Percentiles rank a stretch among this genome's conserved stretches.
phyloP scores from a whole-genome alignment of 2,329 filamentous ascomycete species.

The Lojkania enalia region DNA sequence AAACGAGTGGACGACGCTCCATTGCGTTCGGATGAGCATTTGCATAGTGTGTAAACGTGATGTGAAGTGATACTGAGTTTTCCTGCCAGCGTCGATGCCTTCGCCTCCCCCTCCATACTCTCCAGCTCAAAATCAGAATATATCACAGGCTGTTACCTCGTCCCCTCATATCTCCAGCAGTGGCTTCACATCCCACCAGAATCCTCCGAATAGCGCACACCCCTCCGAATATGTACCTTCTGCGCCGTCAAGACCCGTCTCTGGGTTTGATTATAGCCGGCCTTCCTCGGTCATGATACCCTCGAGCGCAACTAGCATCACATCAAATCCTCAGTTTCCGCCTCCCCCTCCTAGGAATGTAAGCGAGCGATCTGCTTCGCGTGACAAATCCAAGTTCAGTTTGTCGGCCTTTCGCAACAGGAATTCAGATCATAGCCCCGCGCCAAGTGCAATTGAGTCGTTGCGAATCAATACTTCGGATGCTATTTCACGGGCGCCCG shows the following conservation, averaged over 20 bases:
- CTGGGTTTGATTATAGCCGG: conserved; percentile 33
- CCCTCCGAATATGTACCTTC: conserved; percentile 33
- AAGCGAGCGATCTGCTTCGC: conserved; percentile 43
- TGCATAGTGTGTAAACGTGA: conserved; percentile 10
- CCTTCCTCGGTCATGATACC: conserved; percentile 38
- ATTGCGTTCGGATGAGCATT: not conserved
- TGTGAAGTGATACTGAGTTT: conserved; percentile 18
- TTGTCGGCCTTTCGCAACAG: conserved; percentile 45
- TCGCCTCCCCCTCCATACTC: conserved; percentile 56
- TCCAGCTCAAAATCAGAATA: conserved; percentile 47
- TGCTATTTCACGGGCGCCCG: conserved; percentile 44
- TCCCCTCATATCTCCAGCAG: conserved; percentile 44
- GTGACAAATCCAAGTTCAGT: conserved; percentile 46
- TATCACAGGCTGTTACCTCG: conserved; percentile 37
- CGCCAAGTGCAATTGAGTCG: conserved; percentile 43
- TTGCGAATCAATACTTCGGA: conserved; percentile 45
- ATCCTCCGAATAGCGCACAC: conserved; percentile 35
- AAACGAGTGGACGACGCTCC: conserved; percentile 9
- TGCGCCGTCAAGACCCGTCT: conserved; percentile 32
- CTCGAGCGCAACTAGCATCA: conserved; percentile 40
- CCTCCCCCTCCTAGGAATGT: conserved; percentile 40
- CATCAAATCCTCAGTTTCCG: conserved; percentile 42
- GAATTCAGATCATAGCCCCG: conserved; percentile 36
- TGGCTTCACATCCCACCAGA: conserved; percentile 42
- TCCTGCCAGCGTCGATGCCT: conserved; percentile 49